Percentiles rank a stretch among this genome's conserved stretches.
Conservation (phyloP, 73 alveolate species). For the Stentor roeselii region DNA sequence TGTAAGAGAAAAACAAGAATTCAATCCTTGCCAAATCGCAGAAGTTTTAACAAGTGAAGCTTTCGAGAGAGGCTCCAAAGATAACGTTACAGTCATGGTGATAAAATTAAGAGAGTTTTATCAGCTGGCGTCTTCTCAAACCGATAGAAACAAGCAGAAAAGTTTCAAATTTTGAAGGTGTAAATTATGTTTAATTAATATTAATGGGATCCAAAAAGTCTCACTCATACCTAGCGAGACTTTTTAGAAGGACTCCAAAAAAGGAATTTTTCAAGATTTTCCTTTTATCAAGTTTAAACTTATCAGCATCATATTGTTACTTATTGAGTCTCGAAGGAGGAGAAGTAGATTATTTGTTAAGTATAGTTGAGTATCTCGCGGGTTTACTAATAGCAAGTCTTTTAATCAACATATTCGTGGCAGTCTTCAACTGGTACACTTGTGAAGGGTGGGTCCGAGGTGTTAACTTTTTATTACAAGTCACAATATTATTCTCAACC, state of each 20-base stretch:
- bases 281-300: background rate
- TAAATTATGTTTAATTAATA: no score
- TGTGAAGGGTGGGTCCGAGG: background rate
- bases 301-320: background rate
- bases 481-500: background rate
- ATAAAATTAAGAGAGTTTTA: no score
- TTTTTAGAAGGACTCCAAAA: background rate
- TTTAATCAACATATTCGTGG: background rate
- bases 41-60: background rate
- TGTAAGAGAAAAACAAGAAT: background rate
- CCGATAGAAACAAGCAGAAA: no score
- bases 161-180: no score
- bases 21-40: background rate
- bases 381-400: background rate
- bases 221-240: constrained; percentile 9
- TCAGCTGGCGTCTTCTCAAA: no score
- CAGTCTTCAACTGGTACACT: background rate
- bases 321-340: constrained; percentile 15
- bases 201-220: background rate
- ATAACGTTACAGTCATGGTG: background rate
- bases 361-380: background rate
- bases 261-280: no score
- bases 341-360: background rate
- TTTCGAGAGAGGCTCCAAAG: constrained; percentile 2
- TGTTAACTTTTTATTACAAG: background rate